A percentile compares a stretch with the other conserved stretches of the same genome.
These are phyloP conservation scores for Aspergillus tamarii DNA, from an alignment of 2,329 filamentous ascomycete species.

Conservation along the genomic window DNA sequence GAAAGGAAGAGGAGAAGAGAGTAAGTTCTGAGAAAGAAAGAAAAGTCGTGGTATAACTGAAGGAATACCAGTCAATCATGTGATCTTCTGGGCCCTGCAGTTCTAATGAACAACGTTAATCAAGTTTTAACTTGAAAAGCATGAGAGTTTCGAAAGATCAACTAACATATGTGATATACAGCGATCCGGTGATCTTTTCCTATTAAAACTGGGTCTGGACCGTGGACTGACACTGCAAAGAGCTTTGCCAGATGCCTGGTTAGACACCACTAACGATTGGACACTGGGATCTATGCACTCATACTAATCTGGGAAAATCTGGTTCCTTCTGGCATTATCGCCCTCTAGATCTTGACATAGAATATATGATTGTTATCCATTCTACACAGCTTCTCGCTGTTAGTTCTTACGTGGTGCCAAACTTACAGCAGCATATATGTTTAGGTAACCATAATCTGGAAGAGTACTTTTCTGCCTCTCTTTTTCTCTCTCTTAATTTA, in stretches of 20 bases:
- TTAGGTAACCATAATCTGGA: not conserved
- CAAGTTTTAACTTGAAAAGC: not conserved
- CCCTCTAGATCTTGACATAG: too few species aligned
- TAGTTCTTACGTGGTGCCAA: not conserved
- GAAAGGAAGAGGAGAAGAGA: not conserved
- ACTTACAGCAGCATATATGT: not conserved
- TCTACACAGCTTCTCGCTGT: not conserved
- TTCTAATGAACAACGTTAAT: not conserved
- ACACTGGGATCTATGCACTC: too few species aligned
- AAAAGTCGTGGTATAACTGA: too few species aligned
- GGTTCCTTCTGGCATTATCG: too few species aligned
- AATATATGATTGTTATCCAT: not conserved
- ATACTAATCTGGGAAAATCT: too few species aligned
- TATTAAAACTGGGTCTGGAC: too few species aligned
- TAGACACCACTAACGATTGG: too few species aligned
- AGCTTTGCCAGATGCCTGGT: too few species aligned
- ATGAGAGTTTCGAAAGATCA: not conserved
- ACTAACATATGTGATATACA: not conserved
- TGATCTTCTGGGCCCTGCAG: not conserved
- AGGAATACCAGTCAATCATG: not conserved
- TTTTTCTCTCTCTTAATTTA: not conserved
- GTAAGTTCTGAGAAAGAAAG: too few species aligned
- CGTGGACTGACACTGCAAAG: too few species aligned
- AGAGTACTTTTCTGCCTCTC: not conserved
- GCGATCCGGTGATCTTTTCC: not conserved